Evolutionary conservation across 345 rosid species (phyloP).

Genomic region (Geranium rotundifolium): DNA sequence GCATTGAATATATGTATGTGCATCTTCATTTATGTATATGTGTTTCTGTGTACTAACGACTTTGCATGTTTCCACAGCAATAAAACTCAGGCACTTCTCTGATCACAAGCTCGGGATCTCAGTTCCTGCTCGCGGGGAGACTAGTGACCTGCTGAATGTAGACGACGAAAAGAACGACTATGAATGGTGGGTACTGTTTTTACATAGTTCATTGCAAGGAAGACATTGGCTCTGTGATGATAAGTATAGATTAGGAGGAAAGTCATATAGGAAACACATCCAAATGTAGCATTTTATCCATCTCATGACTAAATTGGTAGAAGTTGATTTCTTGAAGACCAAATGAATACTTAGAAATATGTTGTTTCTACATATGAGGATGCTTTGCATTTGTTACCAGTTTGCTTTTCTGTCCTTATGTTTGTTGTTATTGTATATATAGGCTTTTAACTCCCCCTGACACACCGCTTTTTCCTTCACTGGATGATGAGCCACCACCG

Average conservation of each 20-base stretch:
- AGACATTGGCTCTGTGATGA: background rate
- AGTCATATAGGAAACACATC: too few species aligned
- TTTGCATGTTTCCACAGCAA: constrained; percentile 29
- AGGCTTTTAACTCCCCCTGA: constrained; percentile 99
- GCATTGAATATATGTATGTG: background rate
- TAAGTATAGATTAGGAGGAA: background rate
- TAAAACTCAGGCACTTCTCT: constrained; percentile 72
- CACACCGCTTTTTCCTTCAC: constrained; percentile 85
- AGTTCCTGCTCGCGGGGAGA: constrained; percentile 78
- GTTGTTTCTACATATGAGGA: background rate
- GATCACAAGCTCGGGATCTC: constrained; percentile 56
- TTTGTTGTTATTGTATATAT: constrained; percentile 23
- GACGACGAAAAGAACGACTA: constrained; percentile 95
- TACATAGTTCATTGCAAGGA: background rate
- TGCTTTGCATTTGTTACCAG: constrained; percentile 3
- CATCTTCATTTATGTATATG: background rate
- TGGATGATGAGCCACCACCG: constrained; percentile 73
- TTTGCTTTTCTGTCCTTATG: constrained; percentile 3
- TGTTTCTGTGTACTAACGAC: background rate
- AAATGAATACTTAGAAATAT: background rate
- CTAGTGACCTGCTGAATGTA: constrained; percentile 67
- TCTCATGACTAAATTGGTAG: too few species aligned
- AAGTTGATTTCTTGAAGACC: too few species aligned
- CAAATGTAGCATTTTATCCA: too few species aligned
- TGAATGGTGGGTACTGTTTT: constrained; percentile 62